These are phyloP conservation scores for Penicillium sp. DNA, from an alignment of 2,329 filamentous ascomycete species.

Conservation along the genomic window DNA sequence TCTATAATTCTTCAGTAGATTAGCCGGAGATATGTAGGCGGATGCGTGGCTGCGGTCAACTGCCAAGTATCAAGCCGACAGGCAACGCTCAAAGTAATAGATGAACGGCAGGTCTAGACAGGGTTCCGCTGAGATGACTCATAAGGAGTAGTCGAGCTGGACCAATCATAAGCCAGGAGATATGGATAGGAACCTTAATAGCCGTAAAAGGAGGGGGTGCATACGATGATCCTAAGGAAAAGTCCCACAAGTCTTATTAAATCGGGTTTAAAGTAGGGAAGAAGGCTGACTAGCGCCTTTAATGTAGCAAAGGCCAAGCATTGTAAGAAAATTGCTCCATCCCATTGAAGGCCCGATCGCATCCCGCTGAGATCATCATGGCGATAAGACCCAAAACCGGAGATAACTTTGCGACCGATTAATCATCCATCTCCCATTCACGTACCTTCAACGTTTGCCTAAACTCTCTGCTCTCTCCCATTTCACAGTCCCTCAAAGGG, in stretches of 20 bases:
- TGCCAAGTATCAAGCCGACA: too few species aligned
- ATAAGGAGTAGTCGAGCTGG: neutral
- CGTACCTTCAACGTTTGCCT: neutral
- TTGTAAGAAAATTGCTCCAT: neutral
- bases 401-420: slow-evolving; percentile 3
- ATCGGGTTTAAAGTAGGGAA: neutral
- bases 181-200: neutral
- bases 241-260: neutral
- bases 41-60: too few species aligned
- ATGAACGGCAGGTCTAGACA: neutral
- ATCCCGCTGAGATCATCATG: slow-evolving; percentile 4
- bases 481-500: neutral
- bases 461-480: neutral
- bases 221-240: neutral
- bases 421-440: neutral
- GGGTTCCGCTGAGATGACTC: neutral
- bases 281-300: too few species aligned
- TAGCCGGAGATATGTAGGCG: too few species aligned
- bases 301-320: too few species aligned
- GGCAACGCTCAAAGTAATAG: too few species aligned
- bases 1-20: too few species aligned
- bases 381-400: slow-evolving; percentile 2
- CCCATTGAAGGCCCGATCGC: neutral
- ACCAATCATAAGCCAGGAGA: neutral
- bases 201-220: neutral